Base-by-base conservation (phyloP, 306 rosid genomes). In the Nissolia schottii region DNA sequence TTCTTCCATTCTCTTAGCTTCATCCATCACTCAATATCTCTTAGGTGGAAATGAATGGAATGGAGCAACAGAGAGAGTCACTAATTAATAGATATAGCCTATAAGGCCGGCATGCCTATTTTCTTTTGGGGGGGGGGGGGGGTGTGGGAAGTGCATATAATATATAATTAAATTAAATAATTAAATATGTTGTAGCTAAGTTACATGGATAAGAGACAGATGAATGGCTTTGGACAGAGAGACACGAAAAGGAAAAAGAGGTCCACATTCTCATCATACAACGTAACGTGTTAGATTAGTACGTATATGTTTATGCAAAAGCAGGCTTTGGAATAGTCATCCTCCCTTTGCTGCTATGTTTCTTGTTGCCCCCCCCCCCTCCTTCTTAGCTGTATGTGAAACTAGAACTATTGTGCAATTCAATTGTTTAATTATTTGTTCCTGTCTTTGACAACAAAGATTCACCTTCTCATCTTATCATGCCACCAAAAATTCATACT, bases 1-100 rank as follows among this genome's bases (percentile, higher is more conserved):
- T 76, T 85, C 96, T 80, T 91, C 96, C 84, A 86, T 68, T 77
- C 65, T 87, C 82, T 77, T 86, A 32, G 74, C 78, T 22, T 77
- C 90, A 79, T 85, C 83, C 89, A 82, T 87, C 5, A 14, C 41
- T 14, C n/a, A 67, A 27, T 38, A 3, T 12, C 27, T 28, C 35
- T 24, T n/a, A 14, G 28, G 12, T 7, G 16, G 46, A 18, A 6
- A 18, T 18, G 38, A 1, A 45, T 31, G 31, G 1, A 63, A 22
- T 7, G 16, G 34, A 70, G 28, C 3, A 50, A 55, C 15, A 60
- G 50, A 83, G 54, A 60, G 68, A 0, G 54, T 66, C 80, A 79
- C 28, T 58, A 29, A 46, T 43, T 43, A 43, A 13, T 43, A 13
- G 50, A 2, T 45, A 15, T 45, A 12, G n/a, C n/a, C 20, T 29